Evolutionary conservation across 768 basidiomycete species (phyloP), one percentile per base, ranked within the genome.

Genomic region (Chalciporus piperatus): DNA sequence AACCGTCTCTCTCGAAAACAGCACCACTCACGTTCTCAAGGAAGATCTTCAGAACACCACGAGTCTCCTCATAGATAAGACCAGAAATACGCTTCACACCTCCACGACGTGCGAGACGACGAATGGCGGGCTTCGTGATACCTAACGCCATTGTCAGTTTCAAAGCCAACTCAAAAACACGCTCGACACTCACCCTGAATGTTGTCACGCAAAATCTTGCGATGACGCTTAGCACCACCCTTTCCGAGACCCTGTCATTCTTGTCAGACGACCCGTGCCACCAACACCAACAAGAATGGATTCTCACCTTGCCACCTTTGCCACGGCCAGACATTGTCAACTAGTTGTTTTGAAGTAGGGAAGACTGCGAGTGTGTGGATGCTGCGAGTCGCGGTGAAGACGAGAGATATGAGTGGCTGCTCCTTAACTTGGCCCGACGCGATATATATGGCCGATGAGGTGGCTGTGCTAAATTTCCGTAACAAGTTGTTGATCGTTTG

Each of bases 141-240:
- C 89, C 89, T 84, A 68, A 3, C 58, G 55, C 25, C 58, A 44
- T 47, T 1, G 1, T 55, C 17, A 25, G 39, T 13, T 45, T 22
- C 3, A 19, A 17, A 9, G 19, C 10, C 12, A 44, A 23, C 6
- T 30, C 30, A 57, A 20, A 14, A 23, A 1, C 9, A 1, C 1
- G 8, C 9, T 17, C 33, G 4, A 70, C 60, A 57, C 71, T 65
- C 65, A 74, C 82, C 84, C 66, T 85, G 83, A 55, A 85, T 85
- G 76, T 85, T 84, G 59, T 85, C 83, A 66, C 92, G 91, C 67
- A 95, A 82, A 74, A 97, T 93, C 77, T 96, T 97, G 68, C 93
- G 87, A 75, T 95, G 92, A 73, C 93, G 87, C 81, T 93, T 92
- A 40, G 91, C 90, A 70, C 93, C 93, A 68, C 93, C 92, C 84